These are phyloP conservation scores for Gossypium bickii DNA, from an alignment of 345 rosid genomes.

Conservation along the genomic window DNA sequence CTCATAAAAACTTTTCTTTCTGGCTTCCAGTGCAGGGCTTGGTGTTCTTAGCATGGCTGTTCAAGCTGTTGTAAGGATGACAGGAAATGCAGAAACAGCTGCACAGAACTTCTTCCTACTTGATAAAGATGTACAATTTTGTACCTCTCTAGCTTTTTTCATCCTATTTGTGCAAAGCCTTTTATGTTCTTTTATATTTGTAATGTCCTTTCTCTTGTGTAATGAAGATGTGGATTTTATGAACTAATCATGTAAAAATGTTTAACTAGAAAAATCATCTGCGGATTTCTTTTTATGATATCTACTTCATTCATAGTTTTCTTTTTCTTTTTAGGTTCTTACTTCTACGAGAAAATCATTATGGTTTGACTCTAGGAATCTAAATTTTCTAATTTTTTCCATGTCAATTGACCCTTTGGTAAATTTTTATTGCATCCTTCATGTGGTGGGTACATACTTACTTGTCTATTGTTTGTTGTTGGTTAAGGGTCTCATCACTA, in stretches of 20 bases:
- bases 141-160: conserved; percentile 7
- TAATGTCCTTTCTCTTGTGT: not conserved
- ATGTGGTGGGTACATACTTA: not conserved
- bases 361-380: not conserved
- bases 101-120: conserved; percentile 61
- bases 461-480: not conserved
- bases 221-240: not conserved
- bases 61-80: conserved; percentile 73
- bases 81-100: conserved; percentile 53
- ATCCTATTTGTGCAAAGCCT: not conserved
- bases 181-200: not conserved
- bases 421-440: not conserved
- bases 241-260: not conserved
- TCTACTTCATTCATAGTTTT: not conserved
- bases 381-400: conserved; percentile 6
- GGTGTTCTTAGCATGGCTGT: conserved; percentile 81
- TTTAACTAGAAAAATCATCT: not conserved
- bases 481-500: conserved; percentile 84
- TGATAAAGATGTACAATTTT: conserved; percentile 80
- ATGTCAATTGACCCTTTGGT: conserved; percentile 9
- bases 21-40: conserved; percentile 86
- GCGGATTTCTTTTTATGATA: not conserved
- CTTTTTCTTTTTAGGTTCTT: not conserved
- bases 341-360: not conserved
- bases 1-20: conserved; percentile 15